A percentile compares a stretch with the other conserved stretches of the same genome.
Conservation (phyloP, 176 grass and related monocot species). For the Rhynchospora breviuscula region DNA sequence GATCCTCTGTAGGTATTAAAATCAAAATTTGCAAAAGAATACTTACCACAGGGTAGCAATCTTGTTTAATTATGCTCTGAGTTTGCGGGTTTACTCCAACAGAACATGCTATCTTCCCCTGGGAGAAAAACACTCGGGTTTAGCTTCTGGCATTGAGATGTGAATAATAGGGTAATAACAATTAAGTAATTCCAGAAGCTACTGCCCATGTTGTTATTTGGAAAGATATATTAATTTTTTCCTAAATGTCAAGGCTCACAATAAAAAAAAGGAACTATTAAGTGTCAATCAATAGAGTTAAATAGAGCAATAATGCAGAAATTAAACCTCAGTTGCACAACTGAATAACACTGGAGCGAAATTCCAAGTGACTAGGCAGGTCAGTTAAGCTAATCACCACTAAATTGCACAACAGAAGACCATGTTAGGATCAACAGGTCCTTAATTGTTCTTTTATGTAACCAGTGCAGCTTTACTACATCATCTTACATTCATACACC, state of each 20-base stretch:
- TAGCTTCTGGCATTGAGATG: background rate
- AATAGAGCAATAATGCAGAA: background rate
- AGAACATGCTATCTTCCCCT: conserved; percentile 25
- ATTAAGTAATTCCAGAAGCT: background rate
- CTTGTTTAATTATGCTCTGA: conserved; percentile 21
- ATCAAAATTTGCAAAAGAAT: background rate
- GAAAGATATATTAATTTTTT: background rate
- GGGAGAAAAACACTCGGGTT: background rate
- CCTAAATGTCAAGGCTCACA: background rate
- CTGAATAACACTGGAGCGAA: background rate
- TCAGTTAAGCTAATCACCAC: background rate
- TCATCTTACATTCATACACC: background rate
- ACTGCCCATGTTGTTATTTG: background rate
- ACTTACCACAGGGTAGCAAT: conserved; percentile 21
- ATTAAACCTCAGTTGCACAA: background rate
- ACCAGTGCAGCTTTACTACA: background rate
- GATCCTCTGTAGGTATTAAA: background rate
- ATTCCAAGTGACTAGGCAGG: background rate
- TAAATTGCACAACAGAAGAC: background rate
- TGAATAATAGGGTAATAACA: background rate
- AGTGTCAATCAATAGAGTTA: background rate
- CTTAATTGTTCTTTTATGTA: background rate
- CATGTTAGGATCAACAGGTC: background rate
- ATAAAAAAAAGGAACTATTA: background rate
- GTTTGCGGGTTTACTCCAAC: conserved; percentile 23